Evolutionary conservation across 208 protist species (phyloP), one percentile per base, ranked within the genome.

Genomic region (Cochliopodium minus): DNA sequence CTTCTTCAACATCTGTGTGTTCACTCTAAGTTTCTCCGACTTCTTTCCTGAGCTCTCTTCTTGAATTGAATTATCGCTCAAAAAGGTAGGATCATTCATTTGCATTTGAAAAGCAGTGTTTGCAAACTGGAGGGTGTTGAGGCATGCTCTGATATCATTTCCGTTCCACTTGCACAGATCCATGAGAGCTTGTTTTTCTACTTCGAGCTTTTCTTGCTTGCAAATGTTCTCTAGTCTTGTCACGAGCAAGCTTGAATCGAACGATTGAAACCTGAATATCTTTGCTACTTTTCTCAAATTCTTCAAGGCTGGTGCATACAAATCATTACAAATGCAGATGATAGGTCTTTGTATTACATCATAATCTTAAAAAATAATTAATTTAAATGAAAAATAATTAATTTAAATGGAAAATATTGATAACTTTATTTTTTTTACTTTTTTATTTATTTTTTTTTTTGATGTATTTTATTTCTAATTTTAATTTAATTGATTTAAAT

Each of bases 311-410:
- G 50, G 34, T 32, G 50, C 32, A 43, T 55, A 55, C 28, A 32
- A 34, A 42, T 55, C 34, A 32, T 55, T 55, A 32, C 50, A 55
- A 22, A 55, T 55, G 20, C 50, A 55, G 42, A 55, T 55, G 11
- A 55, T 43, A 7, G 50, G 50, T 22, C 34, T 10, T 3, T 26
- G 28, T n/a, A 55, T 22, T 11, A 11, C 15, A 29, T 15, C 4
- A 35, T 36, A 25, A 9, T 28, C 42, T 13, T n/a, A n/a, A n/a
- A n/a, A n/a, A n/a, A n/a, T n/a, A n/a, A n/a, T n/a, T n/a, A n/a
- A n/a, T n/a, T n/a, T n/a, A n/a, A n/a, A n/a, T n/a, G n/a, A n/a
- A n/a, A n/a, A n/a, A n/a, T n/a, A n/a, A n/a, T n/a, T n/a, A n/a
- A n/a, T n/a, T n/a, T n/a, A n/a, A n/a, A n/a, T n/a, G n/a, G n/a